Evolutionary conservation across 1,284 basidiomycete genomes (phyloP), one percentile per base, ranked within the genome.

Genomic region (Cyathus pygmaeus): DNA sequence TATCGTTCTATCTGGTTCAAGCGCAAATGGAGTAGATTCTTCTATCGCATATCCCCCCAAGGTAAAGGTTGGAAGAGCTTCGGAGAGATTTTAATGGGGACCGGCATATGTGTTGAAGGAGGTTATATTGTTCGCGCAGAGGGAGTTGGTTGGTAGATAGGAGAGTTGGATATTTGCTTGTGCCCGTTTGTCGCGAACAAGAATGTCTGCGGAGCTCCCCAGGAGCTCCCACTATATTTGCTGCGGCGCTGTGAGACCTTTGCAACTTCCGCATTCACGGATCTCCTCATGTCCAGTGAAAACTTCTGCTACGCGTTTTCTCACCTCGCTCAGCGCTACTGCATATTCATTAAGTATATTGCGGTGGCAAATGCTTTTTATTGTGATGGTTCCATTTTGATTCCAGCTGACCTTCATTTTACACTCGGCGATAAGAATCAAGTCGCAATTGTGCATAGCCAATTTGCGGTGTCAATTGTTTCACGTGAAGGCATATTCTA

Each of bases 1-100:
- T 9, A 68, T 78, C n/a, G 78, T 74, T 4, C 62, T 81, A 24
- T 62, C 71, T 50, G 62, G 62, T 59, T 71, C 67, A 57, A 62
- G 61, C n/a, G n/a, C n/a, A n/a, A n/a, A n/a, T 9, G 59, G 59
- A 47, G 65, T 47, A 26, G 46, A 64, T 51, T 64, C 65, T 30
- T 30, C 55, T 42, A 68, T 79, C 31, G 57, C 69, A 31, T 76
- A 75, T 50, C 76, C 77, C 30, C 75, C 77, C 21, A 69, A 66
- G 55, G 76, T 66, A 31, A 66, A 67, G 9, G 60, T 63, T n/a
- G 50, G 24, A 26, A 21, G 50, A 27, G 3, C 50, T 10, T 52
- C 50, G 3, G 29, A 30, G 24, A 52, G 50, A 31, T n/a, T 52
- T 13, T 52, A 31, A 26, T 11, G 4, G 4, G n/a, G 24, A 26